Evolutionary conservation across 768 basidiomycete genomes (phyloP).

Genomic region (Tricholoma bakamatsutake): DNA sequence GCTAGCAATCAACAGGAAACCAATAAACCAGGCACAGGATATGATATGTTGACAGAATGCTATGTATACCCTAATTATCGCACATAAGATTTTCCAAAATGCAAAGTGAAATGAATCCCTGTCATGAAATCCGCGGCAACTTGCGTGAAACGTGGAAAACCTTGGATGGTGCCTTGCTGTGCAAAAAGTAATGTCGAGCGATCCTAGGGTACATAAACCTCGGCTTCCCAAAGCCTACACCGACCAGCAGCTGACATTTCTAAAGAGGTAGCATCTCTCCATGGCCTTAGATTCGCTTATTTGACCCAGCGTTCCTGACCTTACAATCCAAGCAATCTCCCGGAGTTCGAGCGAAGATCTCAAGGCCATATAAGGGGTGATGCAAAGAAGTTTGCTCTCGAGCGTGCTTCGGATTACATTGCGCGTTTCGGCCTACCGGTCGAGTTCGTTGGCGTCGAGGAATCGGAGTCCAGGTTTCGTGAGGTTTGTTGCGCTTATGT

Average conservation of each 20-base stretch:
- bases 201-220: constrained; percentile 63
- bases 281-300: constrained; percentile 3
- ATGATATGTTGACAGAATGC: neutral
- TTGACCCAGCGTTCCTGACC: constrained; percentile 5
- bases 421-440: constrained; percentile 50
- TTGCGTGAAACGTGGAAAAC: constrained; percentile 18
- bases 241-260: constrained; percentile 55
- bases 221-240: constrained; percentile 61
- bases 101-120: neutral
- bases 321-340: constrained; percentile 31
- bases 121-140: constrained; percentile 24
- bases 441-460: constrained; percentile 49
- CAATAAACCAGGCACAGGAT: constrained; percentile 26
- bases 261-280: constrained; percentile 36
- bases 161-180: constrained; percentile 12
- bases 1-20: constrained; percentile 58
- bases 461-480: constrained; percentile 54
- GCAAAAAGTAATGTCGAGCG: constrained; percentile 33
- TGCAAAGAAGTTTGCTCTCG: constrained; percentile 64
- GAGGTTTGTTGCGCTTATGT: constrained; percentile 36
- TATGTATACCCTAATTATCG: constrained; percentile 14
- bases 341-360: constrained; percentile 55
- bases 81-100: neutral
- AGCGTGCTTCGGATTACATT: constrained; percentile 58
- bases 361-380: constrained; percentile 58